Conservation (phyloP, 306 rosid species). For the Styphnolobium japonicum region DNA sequence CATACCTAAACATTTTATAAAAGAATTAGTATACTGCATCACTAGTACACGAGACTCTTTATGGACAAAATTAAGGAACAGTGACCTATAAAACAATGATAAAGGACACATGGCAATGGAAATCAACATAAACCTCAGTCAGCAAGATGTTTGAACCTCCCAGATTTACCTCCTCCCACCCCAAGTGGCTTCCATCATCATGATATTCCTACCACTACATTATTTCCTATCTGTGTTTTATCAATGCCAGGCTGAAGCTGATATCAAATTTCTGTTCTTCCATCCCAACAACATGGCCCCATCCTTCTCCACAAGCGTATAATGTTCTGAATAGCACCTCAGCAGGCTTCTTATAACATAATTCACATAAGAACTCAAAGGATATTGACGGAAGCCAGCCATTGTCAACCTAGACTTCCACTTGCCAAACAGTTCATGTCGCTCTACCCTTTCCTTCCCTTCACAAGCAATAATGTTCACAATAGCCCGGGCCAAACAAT, state of each 20-base stretch:
- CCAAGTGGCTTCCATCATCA: not conserved
- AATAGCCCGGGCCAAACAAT: conserved; percentile 78
- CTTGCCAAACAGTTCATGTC: conserved; percentile 85
- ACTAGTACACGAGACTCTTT: not conserved
- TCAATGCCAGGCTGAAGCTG: conserved; percentile 89
- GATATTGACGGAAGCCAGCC: conserved; percentile 75
- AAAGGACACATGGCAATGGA: not conserved
- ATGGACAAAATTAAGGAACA: not conserved
- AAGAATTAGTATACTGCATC: conserved; percentile 2
- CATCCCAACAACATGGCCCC: conserved; percentile 84
- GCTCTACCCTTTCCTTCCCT: conserved; percentile 75
- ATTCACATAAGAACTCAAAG: conserved; percentile 71
- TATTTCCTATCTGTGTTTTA: not conserved
- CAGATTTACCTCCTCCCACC: not conserved
- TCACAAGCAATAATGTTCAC: conserved; percentile 81
- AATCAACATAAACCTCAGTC: not conserved
- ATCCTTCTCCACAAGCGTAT: conserved; percentile 66
- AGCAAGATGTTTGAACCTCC: not conserved
- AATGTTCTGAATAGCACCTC: conserved; percentile 67
- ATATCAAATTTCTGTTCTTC: conserved; percentile 73
- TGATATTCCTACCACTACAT: conserved; percentile 16
- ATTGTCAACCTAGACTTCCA: conserved; percentile 84
- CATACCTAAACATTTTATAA: not conserved
- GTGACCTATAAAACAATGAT: not conserved
- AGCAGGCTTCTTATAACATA: conserved; percentile 58